A percentile compares a stretch with the other conserved stretches of the same genome.
Evolutionary conservation across 768 basidiomycete species (phyloP).

Genomic region (Serendipita sp.): DNA sequence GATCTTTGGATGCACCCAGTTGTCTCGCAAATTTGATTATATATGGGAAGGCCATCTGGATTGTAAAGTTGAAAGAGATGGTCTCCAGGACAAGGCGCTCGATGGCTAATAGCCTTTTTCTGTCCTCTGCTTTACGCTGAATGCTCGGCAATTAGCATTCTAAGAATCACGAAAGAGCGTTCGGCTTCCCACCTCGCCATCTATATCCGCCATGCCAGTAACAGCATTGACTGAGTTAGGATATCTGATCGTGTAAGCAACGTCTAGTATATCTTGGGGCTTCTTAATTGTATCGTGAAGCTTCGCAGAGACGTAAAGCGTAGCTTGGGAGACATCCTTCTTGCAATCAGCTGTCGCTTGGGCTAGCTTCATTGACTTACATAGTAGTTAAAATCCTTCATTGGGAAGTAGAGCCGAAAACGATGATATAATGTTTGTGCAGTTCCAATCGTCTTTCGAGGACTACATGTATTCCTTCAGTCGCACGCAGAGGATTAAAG

Average conservation of each 20-base stretch:
- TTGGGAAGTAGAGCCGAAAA: constrained; percentile 89
- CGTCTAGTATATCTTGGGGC: constrained; percentile 80
- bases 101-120: constrained; percentile 66
- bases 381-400: constrained; percentile 73
- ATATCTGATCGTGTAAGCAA: constrained; percentile 70
- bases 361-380: constrained; percentile 25
- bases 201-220: constrained; percentile 75
- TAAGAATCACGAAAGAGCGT: neutral
- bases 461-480: constrained; percentile 33
- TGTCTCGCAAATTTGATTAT: constrained; percentile 50
- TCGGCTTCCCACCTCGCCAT: constrained; percentile 38
- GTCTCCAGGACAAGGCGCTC: constrained; percentile 89
- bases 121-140: constrained; percentile 77
- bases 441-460: constrained; percentile 81
- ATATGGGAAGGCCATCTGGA: constrained; percentile 70
- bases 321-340: constrained; percentile 77
- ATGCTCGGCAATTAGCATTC: neutral
- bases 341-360: neutral
- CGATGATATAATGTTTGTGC: constrained; percentile 90
- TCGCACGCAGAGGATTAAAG: neutral
- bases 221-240: constrained; percentile 78
- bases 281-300: constrained; percentile 99
- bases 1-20: constrained; percentile 48
- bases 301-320: constrained; percentile 87
- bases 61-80: constrained; percentile 91